Evolutionary conservation across 1,139 yeast genomes (phyloP), one percentile per base, ranked within the genome.

Genomic region (Yamadazyma mexicana): DNA sequence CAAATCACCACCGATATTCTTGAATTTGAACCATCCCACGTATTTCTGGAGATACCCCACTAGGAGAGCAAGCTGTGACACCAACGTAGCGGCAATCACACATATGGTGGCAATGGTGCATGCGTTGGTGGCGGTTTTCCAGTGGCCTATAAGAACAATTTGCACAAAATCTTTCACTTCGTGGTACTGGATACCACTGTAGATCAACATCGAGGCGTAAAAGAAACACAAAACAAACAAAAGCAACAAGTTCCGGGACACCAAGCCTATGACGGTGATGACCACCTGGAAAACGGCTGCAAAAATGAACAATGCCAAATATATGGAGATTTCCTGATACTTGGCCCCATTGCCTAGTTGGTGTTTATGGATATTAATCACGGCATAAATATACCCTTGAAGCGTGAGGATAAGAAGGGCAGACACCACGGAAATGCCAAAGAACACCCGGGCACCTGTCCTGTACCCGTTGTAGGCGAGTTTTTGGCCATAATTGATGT

Each of bases 1-100:
- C 20, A 69, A 49, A 49, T 73, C 77, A 2, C 77, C 81, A 2
- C 82, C 81, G 36, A 75, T 68, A 40, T 69, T 68, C 56, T 75
- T 73, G 58, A 68, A 77, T 27, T 72, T 61, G 46, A 69, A 62
- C 80, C 80, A 75, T 42, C 69, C 70, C 42, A 75, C 75, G 38
- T 71, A 72, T 18, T 59, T 58, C 24, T 62, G 53, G 36, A 74
- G 61, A n/a, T 64, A 66, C 35, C 58, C 55, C 48, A 58, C 58
- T 17, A 73, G 59, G 29, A 75, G 46, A 25, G 48, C 53, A 14
- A 55, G 47, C 50, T 71, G 72, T 3, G 61, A 27, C 5, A 73
- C 38, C 35, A 68, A 55, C 2, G 73, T 70, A n/a, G 61, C 50
- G 0, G 65, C 79, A 33, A 74, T 52, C 7, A 75, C 69, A 12